Percentiles rank a stretch among this genome's conserved stretches.
phyloP scores from a whole-genome alignment of 2,329 filamentous ascomycete genomes.

The Setomelanomma holmii region DNA sequence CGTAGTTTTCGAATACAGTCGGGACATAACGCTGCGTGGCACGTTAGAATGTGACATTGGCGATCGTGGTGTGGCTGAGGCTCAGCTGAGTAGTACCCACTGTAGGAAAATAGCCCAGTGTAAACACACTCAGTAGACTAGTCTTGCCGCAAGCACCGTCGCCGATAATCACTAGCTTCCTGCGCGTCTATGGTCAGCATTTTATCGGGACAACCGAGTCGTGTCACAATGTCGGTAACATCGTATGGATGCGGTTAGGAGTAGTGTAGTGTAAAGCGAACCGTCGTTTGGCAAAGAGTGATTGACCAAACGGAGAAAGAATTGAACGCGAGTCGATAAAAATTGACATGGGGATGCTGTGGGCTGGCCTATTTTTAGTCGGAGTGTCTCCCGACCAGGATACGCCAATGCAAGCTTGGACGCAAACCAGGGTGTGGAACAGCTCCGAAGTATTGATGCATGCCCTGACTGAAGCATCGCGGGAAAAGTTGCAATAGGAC shows the following conservation, averaged over 20 bases:
- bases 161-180: constrained; percentile 96
- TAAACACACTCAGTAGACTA: constrained; percentile 95
- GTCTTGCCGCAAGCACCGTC: constrained; percentile 99
- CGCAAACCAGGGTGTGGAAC: constrained; percentile 35
- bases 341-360: constrained; percentile 42
- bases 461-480: constrained; percentile 14
- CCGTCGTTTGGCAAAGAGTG: constrained; percentile 11
- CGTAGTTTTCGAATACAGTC: constrained; percentile 99
- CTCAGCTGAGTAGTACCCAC: constrained; percentile 65
- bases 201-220: constrained; percentile 10
- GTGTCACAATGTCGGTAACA: constrained; percentile 21
- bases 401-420: constrained; percentile 49
- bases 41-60: constrained; percentile 32
- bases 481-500: background rate
- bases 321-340: constrained; percentile 41
- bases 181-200: constrained; percentile 52
- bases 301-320: constrained; percentile 22
- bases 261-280: constrained; percentile 17
- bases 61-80: constrained; percentile 20
- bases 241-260: constrained; percentile 6
- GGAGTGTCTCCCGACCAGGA: constrained; percentile 42
- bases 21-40: constrained; percentile 59
- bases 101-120: constrained; percentile 95
- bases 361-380: constrained; percentile 46
- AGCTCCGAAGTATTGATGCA: constrained; percentile 32